Conservation (phyloP, 768 basidiomycete species). For the Phanerochaete carnosa region DNA sequence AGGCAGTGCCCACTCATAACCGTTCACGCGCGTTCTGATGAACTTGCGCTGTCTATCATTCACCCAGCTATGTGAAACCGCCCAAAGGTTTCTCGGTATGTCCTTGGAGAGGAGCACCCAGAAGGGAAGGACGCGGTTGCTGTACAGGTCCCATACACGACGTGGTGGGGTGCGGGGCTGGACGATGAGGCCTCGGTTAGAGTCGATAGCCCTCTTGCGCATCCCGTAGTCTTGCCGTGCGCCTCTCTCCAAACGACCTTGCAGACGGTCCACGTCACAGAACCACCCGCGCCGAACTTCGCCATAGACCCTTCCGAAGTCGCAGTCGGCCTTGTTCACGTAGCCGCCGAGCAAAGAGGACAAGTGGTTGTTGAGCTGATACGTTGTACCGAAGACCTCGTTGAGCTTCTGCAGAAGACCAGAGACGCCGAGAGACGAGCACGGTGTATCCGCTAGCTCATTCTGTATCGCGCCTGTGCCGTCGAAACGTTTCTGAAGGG, state of each 20-base stretch:
- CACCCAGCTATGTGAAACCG: conserved; percentile 6
- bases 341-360: neutral
- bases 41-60: neutral
- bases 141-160: conserved; percentile 2
- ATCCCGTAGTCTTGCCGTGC: neutral
- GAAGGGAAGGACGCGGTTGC: conserved; percentile 3
- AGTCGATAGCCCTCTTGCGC: neutral
- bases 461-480: neutral
- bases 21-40: neutral
- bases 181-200: neutral
- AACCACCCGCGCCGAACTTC: neutral
- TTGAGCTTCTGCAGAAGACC: neutral
- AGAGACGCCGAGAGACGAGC: neutral
- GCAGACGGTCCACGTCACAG: neutral
- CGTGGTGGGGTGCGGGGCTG: neutral
- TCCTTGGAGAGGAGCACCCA: neutral
- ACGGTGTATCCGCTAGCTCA: neutral
- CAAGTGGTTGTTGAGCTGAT: neutral
- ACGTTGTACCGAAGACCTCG: neutral
- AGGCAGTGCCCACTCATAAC: conserved; percentile 1
- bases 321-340: neutral
- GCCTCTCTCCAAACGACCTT: neutral
- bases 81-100: neutral
- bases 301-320: conserved; percentile 2
- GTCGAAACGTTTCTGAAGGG: neutral